These are phyloP conservation scores for Pueraria montana DNA, from an alignment of 306 rosid species.

Conservation along the genomic window DNA sequence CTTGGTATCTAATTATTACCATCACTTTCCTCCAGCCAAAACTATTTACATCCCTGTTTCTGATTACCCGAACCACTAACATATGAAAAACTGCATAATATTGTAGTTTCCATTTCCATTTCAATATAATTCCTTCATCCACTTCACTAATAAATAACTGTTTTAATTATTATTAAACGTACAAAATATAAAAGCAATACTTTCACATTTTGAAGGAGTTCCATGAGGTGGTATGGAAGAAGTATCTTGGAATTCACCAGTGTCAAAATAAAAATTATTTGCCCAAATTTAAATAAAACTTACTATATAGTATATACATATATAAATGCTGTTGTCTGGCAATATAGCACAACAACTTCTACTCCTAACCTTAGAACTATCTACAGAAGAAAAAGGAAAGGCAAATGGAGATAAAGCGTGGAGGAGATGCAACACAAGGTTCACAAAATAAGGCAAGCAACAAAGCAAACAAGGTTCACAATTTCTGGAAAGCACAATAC, in stretches of 20 bases:
- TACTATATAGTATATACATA: not conserved
- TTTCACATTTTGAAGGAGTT: constrained; percentile 23
- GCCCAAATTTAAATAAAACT: constrained; percentile 2
- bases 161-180: constrained; percentile 1
- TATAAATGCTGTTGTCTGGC: not conserved
- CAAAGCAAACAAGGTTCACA: constrained; percentile 41
- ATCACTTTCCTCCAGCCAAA: constrained; percentile 10
- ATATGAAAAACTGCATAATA: constrained; percentile 1
- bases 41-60: constrained; percentile 14
- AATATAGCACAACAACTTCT: constrained; percentile 11
- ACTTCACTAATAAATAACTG: not conserved
- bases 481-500: constrained; percentile 54
- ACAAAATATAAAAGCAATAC: not conserved
- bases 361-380: constrained; percentile 27
- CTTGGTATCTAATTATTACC: not conserved
- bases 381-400: not conserved
- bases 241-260: not conserved
- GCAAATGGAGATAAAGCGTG: constrained; percentile 16
- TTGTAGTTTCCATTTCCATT: not conserved
- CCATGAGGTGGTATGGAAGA: constrained; percentile 10
- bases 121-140: constrained; percentile 22
- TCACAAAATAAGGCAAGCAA: constrained; percentile 34
- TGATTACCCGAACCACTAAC: constrained; percentile 17
- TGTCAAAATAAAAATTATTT: not conserved
- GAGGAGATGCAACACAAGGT: constrained; percentile 35